Evolutionary conservation across 2,329 filamentous ascomycete genomes (phyloP).

Genomic region (Alternaria sp.): DNA sequence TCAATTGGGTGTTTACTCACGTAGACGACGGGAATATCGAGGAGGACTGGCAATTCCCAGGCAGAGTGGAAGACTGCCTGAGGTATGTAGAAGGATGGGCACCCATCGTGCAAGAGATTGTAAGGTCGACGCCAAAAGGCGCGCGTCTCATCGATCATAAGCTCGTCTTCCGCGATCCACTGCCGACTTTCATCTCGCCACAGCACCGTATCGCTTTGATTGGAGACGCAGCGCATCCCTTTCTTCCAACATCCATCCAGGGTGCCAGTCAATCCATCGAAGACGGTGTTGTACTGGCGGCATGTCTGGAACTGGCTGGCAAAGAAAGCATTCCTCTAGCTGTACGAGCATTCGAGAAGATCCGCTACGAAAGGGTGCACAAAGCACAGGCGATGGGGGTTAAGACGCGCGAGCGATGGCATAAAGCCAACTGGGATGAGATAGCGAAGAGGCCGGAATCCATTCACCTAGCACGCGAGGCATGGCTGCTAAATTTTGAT

Average conservation of each 20-base stretch:
- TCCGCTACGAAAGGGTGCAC: constrained; percentile 40
- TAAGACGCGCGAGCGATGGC: constrained; percentile 39
- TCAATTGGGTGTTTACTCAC: constrained; percentile 48
- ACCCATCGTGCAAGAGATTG: constrained; percentile 39
- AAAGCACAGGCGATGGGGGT: constrained; percentile 37
- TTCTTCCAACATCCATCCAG: constrained; percentile 61
- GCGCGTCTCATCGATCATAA: constrained; percentile 59
- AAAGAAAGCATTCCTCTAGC: constrained; percentile 33
- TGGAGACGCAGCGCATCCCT: constrained; percentile 61
- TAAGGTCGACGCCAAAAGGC: constrained; percentile 41
- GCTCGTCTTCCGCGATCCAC: constrained; percentile 60
- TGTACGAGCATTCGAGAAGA: constrained; percentile 39
- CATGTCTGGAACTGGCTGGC: constrained; percentile 33
- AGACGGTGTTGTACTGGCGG: constrained; percentile 47
- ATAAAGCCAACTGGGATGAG: constrained; percentile 40
- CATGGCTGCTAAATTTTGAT: constrained; percentile 41
- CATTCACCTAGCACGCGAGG: constrained; percentile 37
- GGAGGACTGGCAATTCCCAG: constrained; percentile 43
- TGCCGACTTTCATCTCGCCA: constrained; percentile 59
- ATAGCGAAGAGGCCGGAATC: constrained; percentile 34
- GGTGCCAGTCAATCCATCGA: constrained; percentile 62
- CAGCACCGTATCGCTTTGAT: constrained; percentile 57
- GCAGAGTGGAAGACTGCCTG: constrained; percentile 39
- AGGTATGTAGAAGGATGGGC: constrained; percentile 41
- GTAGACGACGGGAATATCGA: constrained; percentile 48